phyloP scores from a whole-genome alignment of 345 rosid species.

The Eucalyptus marginata region DNA sequence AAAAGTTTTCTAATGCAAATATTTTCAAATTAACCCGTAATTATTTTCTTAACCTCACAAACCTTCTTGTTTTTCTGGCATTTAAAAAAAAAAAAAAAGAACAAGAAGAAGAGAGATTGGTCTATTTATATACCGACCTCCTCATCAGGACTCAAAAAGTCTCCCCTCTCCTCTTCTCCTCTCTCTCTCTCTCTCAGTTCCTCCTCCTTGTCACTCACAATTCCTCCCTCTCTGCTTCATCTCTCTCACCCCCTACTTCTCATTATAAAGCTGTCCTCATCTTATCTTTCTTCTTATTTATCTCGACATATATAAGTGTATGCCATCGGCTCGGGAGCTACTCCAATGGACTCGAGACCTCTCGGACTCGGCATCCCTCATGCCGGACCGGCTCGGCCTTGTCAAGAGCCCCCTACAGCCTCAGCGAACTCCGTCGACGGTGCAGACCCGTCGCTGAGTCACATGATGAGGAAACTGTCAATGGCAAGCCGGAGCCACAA shows the following conservation, averaged over 20 bases:
- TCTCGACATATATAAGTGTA: background rate
- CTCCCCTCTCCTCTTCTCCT: background rate
- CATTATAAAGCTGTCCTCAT: background rate
- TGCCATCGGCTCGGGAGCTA: background rate
- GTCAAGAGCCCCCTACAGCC: background rate
- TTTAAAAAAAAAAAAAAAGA: background rate
- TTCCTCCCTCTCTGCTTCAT: background rate
- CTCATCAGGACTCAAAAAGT: background rate
- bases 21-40: background rate
- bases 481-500: constrained; percentile 23
- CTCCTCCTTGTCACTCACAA: background rate
- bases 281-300: background rate
- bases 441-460: background rate
- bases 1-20: background rate
- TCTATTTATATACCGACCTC: background rate
- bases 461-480: background rate
- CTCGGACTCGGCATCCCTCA: background rate
- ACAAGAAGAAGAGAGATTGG: background rate
- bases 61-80: background rate
- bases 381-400: background rate
- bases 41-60: background rate
- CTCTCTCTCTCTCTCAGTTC: background rate
- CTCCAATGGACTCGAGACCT: background rate
- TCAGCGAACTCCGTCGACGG: background rate
- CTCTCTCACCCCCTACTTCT: background rate